Base-by-base conservation (phyloP, 2,329 filamentous ascomycete genomes). In the Geosmithia putterillii region DNA sequence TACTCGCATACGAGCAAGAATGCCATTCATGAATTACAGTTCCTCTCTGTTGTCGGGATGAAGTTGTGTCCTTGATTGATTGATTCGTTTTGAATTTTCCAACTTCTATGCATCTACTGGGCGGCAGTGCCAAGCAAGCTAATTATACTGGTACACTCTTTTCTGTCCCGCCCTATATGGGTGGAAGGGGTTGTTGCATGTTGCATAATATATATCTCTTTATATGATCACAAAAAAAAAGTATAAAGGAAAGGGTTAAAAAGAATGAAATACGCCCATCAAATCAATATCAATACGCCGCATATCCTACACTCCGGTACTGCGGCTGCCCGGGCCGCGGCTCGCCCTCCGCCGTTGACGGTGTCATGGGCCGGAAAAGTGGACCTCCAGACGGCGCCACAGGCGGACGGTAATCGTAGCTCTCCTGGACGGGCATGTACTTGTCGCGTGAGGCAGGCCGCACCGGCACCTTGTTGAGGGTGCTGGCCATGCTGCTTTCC, bases 301-400 rank as follows among this genome's bases (percentile, higher is more conserved):
- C 10, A 32, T 32, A 32, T 32, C 28, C 28, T 32, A 12, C 28
- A 32, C 28, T 14, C 15, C 28, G 37, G 15, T 39, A 39, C 10
- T 3, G 17, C 10, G 21, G 37, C 15, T 8, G 35, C 35, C 22
- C 21, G 10, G 42, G 21, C 22, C 15, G 22, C 36, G 19, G n/a
- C 15, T 43, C 42, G 46, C 61, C 56, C 6, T 55, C 52, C 4
- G 51, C 52, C 45, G 50, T 54, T n/a, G n/a, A n/a, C 9, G 60
- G 62, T 20, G 66, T 68, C 19, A 70, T 48, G 4, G 64, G 55
- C 21, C 66, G 59, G 48, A 59, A 62, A 35, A 47, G 41, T 15
- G 52, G 56, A 19, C 52, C 54, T 35, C 52, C 57, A 0, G 52
- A 52, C 1, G 57, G 52, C 19, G 53, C 48, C 34, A 51, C 46